These are phyloP conservation scores for Telfairia occidentalis DNA, from an alignment of 331 rosid genomes.

Conservation along the genomic window DNA sequence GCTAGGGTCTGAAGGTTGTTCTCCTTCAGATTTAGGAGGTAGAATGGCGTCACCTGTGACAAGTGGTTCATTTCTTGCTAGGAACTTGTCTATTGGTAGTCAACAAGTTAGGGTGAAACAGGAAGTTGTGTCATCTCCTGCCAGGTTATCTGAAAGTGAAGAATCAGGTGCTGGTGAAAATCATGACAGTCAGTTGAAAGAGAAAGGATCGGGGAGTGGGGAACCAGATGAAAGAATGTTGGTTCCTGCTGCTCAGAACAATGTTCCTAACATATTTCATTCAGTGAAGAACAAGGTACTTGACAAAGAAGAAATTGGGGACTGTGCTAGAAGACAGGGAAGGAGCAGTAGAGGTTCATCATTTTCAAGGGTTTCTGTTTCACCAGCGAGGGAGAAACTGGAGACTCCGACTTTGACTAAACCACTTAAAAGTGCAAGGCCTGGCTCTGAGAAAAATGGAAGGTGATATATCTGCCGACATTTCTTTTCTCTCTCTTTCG, in stretches of 20 bases:
- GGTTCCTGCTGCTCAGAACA: slow-evolving; percentile 31
- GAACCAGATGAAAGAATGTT: slow-evolving; percentile 36
- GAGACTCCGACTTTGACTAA: slow-evolving; percentile 37
- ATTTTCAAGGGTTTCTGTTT: slow-evolving; percentile 33
- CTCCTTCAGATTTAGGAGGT: slow-evolving; percentile 52
- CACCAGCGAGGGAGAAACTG: slow-evolving; percentile 47
- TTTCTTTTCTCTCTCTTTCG: neutral
- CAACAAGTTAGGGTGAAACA: slow-evolving; percentile 38
- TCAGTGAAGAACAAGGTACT: slow-evolving; percentile 35
- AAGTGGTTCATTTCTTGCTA: slow-evolving; percentile 42
- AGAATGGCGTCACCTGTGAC: slow-evolving; percentile 35
- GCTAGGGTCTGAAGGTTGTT: slow-evolving; percentile 39
- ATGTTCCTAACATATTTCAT: slow-evolving; percentile 26
- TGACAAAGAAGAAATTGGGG: slow-evolving; percentile 45
- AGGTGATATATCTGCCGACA: slow-evolving; percentile 31
- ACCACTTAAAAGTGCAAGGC: slow-evolving; percentile 44
- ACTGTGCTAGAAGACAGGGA: slow-evolving; percentile 46
- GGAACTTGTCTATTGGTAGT: slow-evolving; percentile 27
- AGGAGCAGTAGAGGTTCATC: slow-evolving; percentile 52
- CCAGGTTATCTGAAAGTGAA: slow-evolving; percentile 65
- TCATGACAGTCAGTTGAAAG: slow-evolving; percentile 50
- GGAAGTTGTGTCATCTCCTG: slow-evolving; percentile 46
- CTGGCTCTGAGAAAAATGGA: slow-evolving; percentile 53
- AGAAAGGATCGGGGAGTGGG: slow-evolving; percentile 38
- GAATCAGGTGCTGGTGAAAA: slow-evolving; percentile 57